Evolutionary conservation across 1,139 yeast genomes (phyloP), one percentile per base, ranked within the genome.

Genomic region (Taphrina populina): DNA sequence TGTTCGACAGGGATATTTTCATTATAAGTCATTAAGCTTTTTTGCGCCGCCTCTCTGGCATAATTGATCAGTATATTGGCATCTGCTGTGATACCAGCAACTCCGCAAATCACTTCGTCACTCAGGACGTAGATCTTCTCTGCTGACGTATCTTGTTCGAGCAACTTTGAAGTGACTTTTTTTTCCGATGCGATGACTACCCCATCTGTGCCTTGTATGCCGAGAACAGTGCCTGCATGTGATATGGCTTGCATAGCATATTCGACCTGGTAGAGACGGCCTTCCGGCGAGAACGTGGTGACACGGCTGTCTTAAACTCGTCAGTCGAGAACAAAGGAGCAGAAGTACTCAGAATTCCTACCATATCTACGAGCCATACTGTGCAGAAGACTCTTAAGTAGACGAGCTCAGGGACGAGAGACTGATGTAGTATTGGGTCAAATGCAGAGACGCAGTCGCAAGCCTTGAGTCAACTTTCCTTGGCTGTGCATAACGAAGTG

Each of bases 71-170:
- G 77, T 59, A 92, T 90, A 41, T 88, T 84, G 1, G 98, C 98
- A 71, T 94, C 99, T 0, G 97, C 94, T 44, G 94, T 94, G 82
- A 92, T 84, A 51, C 99, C 99, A 0, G 99, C 98, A 32, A 94
- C 99, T 0, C 97, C 96, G 65, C 95, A 88, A 52, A 90, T 78
- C 76, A 84, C 84, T 65, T 84, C 82, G 70, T 81, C 90, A 70
- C 84, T 87, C 67, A 92, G 74, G 35, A 82, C 79, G 71, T 90
- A 92, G 72, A 94, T 79, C 72, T 92, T 92, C 72, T 92, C 99
- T 37, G 96, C 88, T 26, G 88, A 80, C 24, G 92, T 85, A 69
- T 90, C 97, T 71, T 88, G 95, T 71, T 94, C 98, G 61, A 92
- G 79, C 64, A 92, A 76, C 67, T 90, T 88, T 61, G 92, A 82